Conservation (phyloP, 306 rosid genomes). For the Casuarina glauca region DNA sequence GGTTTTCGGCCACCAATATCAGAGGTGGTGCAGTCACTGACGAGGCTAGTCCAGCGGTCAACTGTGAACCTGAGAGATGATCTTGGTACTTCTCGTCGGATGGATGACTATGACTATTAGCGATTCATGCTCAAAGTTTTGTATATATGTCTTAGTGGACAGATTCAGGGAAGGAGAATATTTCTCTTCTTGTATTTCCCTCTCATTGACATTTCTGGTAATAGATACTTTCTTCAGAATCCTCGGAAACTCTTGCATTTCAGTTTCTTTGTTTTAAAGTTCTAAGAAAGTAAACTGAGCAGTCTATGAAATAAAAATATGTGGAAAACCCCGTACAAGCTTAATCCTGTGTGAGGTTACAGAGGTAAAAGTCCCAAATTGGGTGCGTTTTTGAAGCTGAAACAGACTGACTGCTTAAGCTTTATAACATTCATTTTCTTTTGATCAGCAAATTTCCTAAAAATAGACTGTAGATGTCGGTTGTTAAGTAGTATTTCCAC, state of each 20-base stretch:
- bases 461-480: no score
- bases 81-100: constrained; percentile 47
- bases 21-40: constrained; percentile 75
- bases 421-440: no score
- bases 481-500: no score
- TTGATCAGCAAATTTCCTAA: no score
- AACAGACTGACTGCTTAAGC: no score
- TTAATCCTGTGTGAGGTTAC: no score
- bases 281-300: neutral
- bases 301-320: neutral
- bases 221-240: neutral
- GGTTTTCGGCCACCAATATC: constrained; percentile 77
- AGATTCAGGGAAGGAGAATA: constrained; percentile 2
- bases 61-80: constrained; percentile 59
- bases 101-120: constrained; percentile 45
- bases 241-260: neutral
- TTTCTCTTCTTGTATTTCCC: neutral
- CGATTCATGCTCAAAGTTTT: constrained; percentile 2
- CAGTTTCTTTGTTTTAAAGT: neutral
- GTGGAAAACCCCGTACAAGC: no score
- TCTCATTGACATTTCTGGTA: neutral
- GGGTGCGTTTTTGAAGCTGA: no score
- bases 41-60: constrained; percentile 59
- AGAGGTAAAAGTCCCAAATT: no score
- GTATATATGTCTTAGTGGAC: neutral